Conservation (phyloP, 2,329 filamentous ascomycete species). For the Trichoderma sp. region DNA sequence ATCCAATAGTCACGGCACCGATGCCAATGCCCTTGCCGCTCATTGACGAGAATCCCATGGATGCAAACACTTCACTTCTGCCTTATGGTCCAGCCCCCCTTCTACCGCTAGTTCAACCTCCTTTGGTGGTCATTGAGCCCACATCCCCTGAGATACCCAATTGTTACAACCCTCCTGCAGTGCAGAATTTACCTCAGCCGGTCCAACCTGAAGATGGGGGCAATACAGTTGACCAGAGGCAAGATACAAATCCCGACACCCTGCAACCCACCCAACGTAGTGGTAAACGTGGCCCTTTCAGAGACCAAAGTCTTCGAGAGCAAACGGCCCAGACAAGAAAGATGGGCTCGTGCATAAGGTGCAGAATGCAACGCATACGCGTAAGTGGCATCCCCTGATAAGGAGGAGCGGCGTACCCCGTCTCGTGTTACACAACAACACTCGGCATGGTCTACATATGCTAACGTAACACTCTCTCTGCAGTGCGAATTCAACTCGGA, state of each 20-base stretch:
- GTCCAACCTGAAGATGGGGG: constrained; percentile 22
- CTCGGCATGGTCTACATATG: not conserved
- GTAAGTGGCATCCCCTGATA: constrained; percentile 41
- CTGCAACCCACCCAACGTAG: constrained; percentile 32
- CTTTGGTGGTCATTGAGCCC: not conserved
- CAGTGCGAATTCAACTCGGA: constrained; percentile 53
- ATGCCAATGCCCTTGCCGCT: not conserved
- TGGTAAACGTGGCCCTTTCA: constrained; percentile 52
- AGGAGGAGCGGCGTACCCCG: no score
- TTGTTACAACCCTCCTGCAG: constrained; percentile 23
- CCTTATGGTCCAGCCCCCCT: not conserved
- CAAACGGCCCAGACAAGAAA: constrained; percentile 56
- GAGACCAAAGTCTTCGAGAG: constrained; percentile 48
- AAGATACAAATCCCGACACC: constrained; percentile 31
- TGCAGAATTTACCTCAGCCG: constrained; percentile 1
- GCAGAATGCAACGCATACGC: constrained; percentile 60
- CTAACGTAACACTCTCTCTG: not conserved
- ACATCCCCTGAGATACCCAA: constrained; percentile 16
- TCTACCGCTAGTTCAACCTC: not conserved
- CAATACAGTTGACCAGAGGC: constrained; percentile 24
- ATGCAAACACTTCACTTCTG: not conserved
- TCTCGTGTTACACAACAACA: not conserved
- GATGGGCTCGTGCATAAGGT: constrained; percentile 58
- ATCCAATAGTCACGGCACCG: not conserved
- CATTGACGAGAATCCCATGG: not conserved